phyloP scores from a whole-genome alignment of 805 yeast species.

The Candida germanica region DNA sequence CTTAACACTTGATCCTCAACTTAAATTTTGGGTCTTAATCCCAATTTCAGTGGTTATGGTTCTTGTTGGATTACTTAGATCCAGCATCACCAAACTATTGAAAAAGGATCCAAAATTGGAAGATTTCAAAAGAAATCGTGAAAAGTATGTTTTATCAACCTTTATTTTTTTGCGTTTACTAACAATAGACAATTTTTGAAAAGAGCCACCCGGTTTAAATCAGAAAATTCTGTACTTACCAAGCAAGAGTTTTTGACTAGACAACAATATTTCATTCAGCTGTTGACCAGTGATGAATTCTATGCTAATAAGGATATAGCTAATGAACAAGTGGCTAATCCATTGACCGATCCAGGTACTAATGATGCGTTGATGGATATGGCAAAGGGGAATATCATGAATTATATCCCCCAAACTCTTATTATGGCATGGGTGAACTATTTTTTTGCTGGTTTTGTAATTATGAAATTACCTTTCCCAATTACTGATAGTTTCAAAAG shows the following conservation, averaged over 20 bases:
- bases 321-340: slow-evolving; percentile 47
- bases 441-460: slow-evolving; percentile 87
- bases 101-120: slow-evolving; percentile 56
- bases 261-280: slow-evolving; percentile 45
- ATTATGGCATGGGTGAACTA: slow-evolving; percentile 96
- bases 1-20: slow-evolving; percentile 80
- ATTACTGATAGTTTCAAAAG: slow-evolving; percentile 84
- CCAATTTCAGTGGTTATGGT: slow-evolving; percentile 93
- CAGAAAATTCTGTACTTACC: slow-evolving; percentile 51
- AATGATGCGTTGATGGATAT: slow-evolving; percentile 72
- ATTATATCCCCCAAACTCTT: slow-evolving; percentile 85
- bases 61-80: slow-evolving; percentile 74
- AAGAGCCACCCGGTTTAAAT: slow-evolving; percentile 56
- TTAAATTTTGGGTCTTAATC: slow-evolving; percentile 84
- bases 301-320: slow-evolving; percentile 46
- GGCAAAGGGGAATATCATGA: slow-evolving; percentile 79
- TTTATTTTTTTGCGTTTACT: not conserved
- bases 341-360: slow-evolving; percentile 66
- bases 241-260: slow-evolving; percentile 51
- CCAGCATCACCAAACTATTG: slow-evolving; percentile 60
- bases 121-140: slow-evolving; percentile 44
- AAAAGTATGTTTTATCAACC: slow-evolving; percentile 21
- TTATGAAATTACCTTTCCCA: slow-evolving; percentile 82
- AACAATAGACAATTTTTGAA: slow-evolving; percentile 50
- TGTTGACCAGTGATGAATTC: slow-evolving; percentile 52